These are phyloP conservation scores for Amanita molliuscula DNA, from an alignment of 768 basidiomycete species.

Conservation along the genomic window DNA sequence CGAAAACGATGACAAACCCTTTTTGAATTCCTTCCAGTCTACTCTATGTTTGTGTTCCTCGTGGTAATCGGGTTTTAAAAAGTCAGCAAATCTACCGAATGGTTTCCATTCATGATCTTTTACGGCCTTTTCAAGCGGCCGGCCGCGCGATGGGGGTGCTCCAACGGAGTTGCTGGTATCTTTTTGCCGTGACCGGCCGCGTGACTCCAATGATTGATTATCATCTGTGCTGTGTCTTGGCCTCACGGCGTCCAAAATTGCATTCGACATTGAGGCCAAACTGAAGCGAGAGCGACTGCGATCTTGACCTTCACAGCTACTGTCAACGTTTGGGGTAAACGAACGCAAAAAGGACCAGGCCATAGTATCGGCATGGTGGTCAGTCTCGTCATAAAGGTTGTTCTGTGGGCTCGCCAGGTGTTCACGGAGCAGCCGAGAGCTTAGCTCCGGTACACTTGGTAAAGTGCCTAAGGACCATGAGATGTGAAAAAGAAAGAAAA, in stretches of 20 bases:
- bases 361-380: background rate
- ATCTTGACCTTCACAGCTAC: slow-evolving; percentile 15
- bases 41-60: slow-evolving; percentile 25
- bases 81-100: slow-evolving; percentile 28
- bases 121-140: slow-evolving; percentile 10
- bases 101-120: slow-evolving; percentile 21
- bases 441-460: slow-evolving; percentile 5
- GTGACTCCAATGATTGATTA: slow-evolving; percentile 7
- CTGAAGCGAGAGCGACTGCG: slow-evolving; percentile 36
- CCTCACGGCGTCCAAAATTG: slow-evolving; percentile 37
- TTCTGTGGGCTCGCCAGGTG: background rate
- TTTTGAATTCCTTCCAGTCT: slow-evolving; percentile 82
- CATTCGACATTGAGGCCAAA: slow-evolving; percentile 40
- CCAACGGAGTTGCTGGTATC: background rate
- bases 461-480: background rate
- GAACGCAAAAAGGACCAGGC: background rate
- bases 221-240: slow-evolving; percentile 17
- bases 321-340: slow-evolving; percentile 8
- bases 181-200: slow-evolving; percentile 14
- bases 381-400: background rate
- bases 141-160: slow-evolving; percentile 10
- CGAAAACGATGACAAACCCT: slow-evolving; percentile 38
- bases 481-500: background rate
- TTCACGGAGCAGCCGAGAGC: slow-evolving; percentile 4
- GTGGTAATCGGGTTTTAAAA: slow-evolving; percentile 25